A percentile compares a stretch with the other conserved stretches of the same genome.
Conservation (phyloP, 2,329 filamentous ascomycete species). For the Teratosphaeria gauchensis region DNA sequence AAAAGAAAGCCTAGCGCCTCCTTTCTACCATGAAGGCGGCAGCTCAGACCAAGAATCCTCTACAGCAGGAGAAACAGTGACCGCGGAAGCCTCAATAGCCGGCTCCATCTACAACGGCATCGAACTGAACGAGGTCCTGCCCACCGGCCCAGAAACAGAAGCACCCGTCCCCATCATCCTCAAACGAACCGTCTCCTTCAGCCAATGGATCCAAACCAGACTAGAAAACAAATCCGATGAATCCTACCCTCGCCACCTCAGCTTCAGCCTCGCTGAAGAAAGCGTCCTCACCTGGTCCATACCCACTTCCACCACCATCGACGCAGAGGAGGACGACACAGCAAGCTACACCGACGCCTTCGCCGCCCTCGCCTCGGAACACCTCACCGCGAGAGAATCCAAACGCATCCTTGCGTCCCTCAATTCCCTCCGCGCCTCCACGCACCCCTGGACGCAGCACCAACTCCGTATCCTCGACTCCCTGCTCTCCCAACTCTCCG, state of each 20-base stretch:
- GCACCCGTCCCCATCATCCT: conserved; percentile 41
- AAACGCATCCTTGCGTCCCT: conserved; percentile 47
- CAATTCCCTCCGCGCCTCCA: conserved; percentile 22
- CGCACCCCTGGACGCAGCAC: conserved; percentile 50
- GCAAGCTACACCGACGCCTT: conserved; percentile 10
- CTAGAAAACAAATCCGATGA: conserved; percentile 34
- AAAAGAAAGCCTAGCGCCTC: conserved; percentile 1
- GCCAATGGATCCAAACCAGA: conserved; percentile 25
- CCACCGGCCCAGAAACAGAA: conserved; percentile 40
- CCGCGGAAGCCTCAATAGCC: conserved; percentile 45
- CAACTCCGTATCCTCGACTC: conserved; percentile 48
- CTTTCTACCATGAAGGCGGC: neutral
- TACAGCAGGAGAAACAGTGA: conserved; percentile 14
- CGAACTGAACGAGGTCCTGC: conserved; percentile 47
- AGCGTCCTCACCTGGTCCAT: conserved; percentile 57
- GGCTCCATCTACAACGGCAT: conserved; percentile 51
- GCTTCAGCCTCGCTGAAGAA: conserved; percentile 66
- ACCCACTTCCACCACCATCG: conserved; percentile 24
- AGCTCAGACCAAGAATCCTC: neutral
- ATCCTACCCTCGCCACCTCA: conserved; percentile 62
- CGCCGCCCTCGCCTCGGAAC: conserved; percentile 15
- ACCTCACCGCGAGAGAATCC: conserved; percentile 43
- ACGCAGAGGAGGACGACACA: conserved; percentile 3
- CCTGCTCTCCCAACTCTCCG: conserved; percentile 46
- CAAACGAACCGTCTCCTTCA: conserved; percentile 46